Percentiles rank a stretch among this genome's conserved stretches.
Evolutionary conservation across 495 filamentous ascomycete genomes (phyloP).

Genomic region (Geoglossum glabrum): DNA sequence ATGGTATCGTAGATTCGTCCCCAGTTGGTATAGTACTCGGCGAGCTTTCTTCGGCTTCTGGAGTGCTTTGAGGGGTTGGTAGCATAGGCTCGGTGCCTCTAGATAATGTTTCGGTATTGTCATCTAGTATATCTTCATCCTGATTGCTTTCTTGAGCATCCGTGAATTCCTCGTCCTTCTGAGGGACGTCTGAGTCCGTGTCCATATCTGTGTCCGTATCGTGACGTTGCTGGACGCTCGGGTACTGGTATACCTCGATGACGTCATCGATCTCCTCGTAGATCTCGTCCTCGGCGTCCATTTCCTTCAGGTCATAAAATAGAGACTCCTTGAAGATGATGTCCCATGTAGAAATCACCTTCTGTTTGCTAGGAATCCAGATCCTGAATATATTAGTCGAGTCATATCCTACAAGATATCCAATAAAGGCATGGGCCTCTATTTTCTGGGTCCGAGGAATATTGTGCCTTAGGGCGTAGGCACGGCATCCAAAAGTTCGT

Average conservation of each 20-base stretch:
- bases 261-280: background rate
- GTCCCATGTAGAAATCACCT: constrained; percentile 5
- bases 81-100: no score
- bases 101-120: no score
- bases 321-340: background rate
- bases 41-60: background rate
- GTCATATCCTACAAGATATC: constrained; percentile 16
- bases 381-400: constrained; percentile 17
- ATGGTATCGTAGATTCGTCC: no score
- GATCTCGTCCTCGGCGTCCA: background rate
- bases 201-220: background rate
- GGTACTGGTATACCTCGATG: no score
- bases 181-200: background rate
- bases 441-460: constrained; percentile 6
- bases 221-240: no score
- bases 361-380: constrained; percentile 10
- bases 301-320: background rate
- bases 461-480: constrained; percentile 5
- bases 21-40: no score
- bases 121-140: background rate
- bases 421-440: constrained; percentile 14
- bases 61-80: background rate
- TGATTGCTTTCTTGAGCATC: background rate
- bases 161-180: no score
- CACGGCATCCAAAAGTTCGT: background rate